A percentile compares a stretch with the other conserved stretches of the same genome.
phyloP scores from a whole-genome alignment of 2,329 filamentous ascomycete genomes.

The Thielaviopsis populi region DNA sequence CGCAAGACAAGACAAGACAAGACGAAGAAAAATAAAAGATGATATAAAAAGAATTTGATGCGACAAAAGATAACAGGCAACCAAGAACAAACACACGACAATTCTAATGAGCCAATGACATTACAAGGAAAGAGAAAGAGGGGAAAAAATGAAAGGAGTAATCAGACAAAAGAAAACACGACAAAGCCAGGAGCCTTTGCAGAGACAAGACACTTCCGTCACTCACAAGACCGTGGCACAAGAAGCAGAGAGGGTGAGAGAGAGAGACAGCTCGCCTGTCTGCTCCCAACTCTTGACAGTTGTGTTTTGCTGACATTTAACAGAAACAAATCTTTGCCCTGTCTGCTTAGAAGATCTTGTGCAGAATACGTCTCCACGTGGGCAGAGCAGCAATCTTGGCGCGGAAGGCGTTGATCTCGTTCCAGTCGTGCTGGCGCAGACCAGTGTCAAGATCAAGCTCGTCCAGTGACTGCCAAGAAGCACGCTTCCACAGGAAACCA shows the following conservation, averaged over 20 bases:
- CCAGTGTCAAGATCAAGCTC: slow-evolving; percentile 55
- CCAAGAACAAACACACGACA: slow-evolving; percentile 1
- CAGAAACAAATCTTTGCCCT: not conserved
- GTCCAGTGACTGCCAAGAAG: slow-evolving; percentile 40
- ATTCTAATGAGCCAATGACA: slow-evolving; percentile 1
- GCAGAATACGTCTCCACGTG: slow-evolving; percentile 31
- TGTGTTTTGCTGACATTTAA: not conserved
- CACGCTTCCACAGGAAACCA: slow-evolving; percentile 51
- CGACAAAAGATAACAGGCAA: not conserved
- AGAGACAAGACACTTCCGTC: not conserved
- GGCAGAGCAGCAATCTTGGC: slow-evolving; percentile 37
- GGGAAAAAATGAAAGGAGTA: not conserved
- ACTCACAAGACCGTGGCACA: not conserved
- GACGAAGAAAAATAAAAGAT: not conserved
- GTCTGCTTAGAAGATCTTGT: slow-evolving; percentile 27
- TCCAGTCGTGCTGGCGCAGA: slow-evolving; percentile 50
- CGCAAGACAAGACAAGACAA: not conserved
- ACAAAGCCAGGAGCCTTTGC: not conserved
- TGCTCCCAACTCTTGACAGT: not conserved
- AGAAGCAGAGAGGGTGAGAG: not conserved
- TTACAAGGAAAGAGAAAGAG: not conserved
- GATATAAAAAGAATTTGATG: not conserved
- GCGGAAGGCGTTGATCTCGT: slow-evolving; percentile 41
- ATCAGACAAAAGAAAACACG: slow-evolving; percentile 6
- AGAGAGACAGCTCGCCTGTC: not conserved